Conservation (phyloP, 2,329 filamentous ascomycete species). For the Xylaria sp. region DNA sequence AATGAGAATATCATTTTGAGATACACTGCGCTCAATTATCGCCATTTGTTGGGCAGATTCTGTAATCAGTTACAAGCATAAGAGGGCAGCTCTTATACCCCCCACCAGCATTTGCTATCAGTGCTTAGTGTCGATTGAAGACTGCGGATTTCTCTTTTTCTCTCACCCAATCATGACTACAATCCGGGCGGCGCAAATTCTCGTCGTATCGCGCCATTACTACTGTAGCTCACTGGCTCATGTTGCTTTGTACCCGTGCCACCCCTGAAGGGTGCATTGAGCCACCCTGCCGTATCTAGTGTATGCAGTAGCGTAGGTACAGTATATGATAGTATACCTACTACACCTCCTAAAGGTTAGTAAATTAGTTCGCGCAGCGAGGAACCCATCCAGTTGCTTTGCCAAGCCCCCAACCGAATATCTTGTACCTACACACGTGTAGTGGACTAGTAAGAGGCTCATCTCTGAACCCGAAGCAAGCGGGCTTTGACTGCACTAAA, state of each 20-base stretch:
- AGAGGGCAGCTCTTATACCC: not conserved
- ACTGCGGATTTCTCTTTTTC: not conserved
- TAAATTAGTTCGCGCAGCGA: not conserved
- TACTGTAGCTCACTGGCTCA: no score
- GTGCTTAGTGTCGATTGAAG: not conserved
- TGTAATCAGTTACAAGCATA: not conserved
- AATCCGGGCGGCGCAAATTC: constrained; percentile 5
- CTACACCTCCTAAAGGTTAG: not conserved
- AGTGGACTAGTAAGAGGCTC: constrained; percentile 10
- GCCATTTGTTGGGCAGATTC: not conserved
- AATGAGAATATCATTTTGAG: not conserved
- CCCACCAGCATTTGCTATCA: not conserved
- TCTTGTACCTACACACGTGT: not conserved
- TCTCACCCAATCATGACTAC: constrained; percentile 22
- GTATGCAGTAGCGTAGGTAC: not conserved
- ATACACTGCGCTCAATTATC: not conserved
- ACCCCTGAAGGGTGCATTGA: constrained; percentile 25
- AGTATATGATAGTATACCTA: not conserved
- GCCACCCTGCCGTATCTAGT: constrained; percentile 12
- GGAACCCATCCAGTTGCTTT: not conserved
- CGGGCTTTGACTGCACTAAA: not conserved
- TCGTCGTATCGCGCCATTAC: constrained; percentile 21
- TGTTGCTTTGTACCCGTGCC: constrained; percentile 28
- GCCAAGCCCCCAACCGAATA: constrained; percentile 13
- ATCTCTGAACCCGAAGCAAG: not conserved